Evolutionary conservation across 2,329 filamentous ascomycete genomes (phyloP).

Genomic region (Blastomyces emzantsi): DNA sequence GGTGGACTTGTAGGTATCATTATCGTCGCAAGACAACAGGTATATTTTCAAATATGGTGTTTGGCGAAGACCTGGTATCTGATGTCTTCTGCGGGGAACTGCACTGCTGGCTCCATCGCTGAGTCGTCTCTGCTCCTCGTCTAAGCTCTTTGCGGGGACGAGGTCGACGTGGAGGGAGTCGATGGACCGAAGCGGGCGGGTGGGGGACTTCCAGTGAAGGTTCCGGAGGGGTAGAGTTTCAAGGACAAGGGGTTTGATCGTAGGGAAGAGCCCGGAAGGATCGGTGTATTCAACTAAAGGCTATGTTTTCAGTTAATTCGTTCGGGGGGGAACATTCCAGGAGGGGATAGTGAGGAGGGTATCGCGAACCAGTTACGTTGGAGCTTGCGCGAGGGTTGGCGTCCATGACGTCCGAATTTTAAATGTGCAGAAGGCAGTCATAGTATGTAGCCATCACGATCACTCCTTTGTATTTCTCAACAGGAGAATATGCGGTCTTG

Average conservation of each 20-base stretch:
- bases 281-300: constrained; percentile 85
- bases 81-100: constrained; percentile 60
- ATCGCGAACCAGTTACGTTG: constrained; percentile 58
- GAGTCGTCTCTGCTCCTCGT: constrained; percentile 28
- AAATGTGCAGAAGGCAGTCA: constrained; percentile 7
- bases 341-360: neutral
- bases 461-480: neutral
- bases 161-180: constrained; percentile 86
- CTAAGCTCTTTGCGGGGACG: constrained; percentile 50
- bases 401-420: constrained; percentile 29
- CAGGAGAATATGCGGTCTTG: neutral
- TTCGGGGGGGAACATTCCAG: constrained; percentile 6
- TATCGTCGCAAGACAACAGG: constrained; percentile 87
- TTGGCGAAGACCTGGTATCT: constrained; percentile 85
- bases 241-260: constrained; percentile 67
- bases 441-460: constrained; percentile 8
- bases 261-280: constrained; percentile 76
- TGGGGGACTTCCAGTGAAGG: constrained; percentile 94
- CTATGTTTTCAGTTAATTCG: constrained; percentile 12
- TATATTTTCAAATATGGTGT: constrained; percentile 92
- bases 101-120: constrained; percentile 30
- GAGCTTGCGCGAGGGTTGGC: constrained; percentile 48
- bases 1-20: constrained; percentile 78
- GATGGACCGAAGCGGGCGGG: constrained; percentile 84
- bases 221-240: constrained; percentile 77